Percentiles rank a stretch among this genome's conserved stretches.
Conservation (phyloP, 2,329 filamentous ascomycete species). For the Thielaviopsis cerberus region DNA sequence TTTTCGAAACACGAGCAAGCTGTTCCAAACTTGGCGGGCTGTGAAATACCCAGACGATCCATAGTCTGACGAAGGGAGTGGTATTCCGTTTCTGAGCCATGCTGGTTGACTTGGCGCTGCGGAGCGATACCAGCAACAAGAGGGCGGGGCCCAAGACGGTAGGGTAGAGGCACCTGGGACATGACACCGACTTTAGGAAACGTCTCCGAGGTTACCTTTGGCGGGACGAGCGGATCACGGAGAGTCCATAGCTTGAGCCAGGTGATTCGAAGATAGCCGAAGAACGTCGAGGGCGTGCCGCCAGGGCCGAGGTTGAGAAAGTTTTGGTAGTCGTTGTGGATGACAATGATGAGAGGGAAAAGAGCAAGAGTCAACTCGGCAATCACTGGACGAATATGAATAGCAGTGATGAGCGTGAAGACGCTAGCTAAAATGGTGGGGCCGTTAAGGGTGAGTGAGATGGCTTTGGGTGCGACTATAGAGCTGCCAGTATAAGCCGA, state of each 20-base stretch:
- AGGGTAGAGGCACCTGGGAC: slow-evolving; percentile 37
- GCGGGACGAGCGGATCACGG: slow-evolving; percentile 48
- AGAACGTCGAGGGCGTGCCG: slow-evolving; percentile 55
- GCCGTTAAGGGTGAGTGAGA: background rate
- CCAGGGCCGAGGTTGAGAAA: slow-evolving; percentile 65
- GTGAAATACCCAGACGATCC: slow-evolving; percentile 27
- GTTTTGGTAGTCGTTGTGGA: slow-evolving; percentile 53
- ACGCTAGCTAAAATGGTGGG: background rate
- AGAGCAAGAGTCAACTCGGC: background rate
- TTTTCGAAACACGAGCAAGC: slow-evolving; percentile 66
- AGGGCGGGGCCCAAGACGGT: slow-evolving; percentile 45
- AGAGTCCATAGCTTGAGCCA: slow-evolving; percentile 54
- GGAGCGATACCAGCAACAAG: slow-evolving; percentile 58
- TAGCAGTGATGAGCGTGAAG: background rate
- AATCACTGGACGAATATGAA: background rate
- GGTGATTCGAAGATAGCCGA: slow-evolving; percentile 56
- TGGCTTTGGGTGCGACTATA: background rate
- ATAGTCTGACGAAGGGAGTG: slow-evolving; percentile 34
- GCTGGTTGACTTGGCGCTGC: slow-evolving; percentile 59
- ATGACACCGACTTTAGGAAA: slow-evolving; percentile 19
- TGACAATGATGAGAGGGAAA: slow-evolving; percentile 12
- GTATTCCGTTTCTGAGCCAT: slow-evolving; percentile 35
- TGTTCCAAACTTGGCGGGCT: slow-evolving; percentile 33
- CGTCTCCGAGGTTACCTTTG: slow-evolving; percentile 20
- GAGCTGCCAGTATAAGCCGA: background rate